A percentile compares a stretch with the other conserved stretches of the same genome.
Conservation (phyloP, 202 grass and related monocot genomes). For the Panicum hallii region DNA sequence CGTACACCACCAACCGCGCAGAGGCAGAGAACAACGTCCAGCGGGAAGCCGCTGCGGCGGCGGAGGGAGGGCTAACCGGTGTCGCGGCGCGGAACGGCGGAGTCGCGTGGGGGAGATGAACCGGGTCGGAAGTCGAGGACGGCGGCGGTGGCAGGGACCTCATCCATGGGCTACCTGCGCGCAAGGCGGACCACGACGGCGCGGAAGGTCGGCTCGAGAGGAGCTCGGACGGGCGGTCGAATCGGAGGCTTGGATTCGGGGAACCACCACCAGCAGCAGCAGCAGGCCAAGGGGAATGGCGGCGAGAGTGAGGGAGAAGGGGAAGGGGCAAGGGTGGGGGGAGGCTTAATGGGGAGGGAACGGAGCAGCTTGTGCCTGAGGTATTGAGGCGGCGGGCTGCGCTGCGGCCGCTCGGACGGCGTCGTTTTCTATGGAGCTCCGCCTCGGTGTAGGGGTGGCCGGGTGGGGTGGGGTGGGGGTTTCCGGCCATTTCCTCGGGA, state of each 20-base stretch:
- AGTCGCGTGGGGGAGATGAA: slow-evolving; percentile 14
- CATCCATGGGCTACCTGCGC: slow-evolving; percentile 52
- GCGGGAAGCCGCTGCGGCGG: neutral
- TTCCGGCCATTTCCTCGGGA: neutral
- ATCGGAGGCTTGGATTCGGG: neutral
- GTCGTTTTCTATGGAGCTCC: slow-evolving; percentile 52
- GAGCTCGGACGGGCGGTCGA: neutral
- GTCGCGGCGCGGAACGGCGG: slow-evolving; percentile 15
- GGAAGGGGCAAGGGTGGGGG: neutral
- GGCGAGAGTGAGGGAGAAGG: neutral
- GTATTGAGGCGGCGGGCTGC: slow-evolving; percentile 48
- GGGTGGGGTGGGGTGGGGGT: neutral
- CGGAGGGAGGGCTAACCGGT: slow-evolving; percentile 50
- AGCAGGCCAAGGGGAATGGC: slow-evolving; percentile 8
- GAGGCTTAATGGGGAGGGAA: neutral
- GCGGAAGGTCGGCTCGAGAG: neutral
- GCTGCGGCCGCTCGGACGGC: slow-evolving; percentile 35
- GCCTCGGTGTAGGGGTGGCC: neutral
- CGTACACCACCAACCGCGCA: slow-evolving; percentile 13
- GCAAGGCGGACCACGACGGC: slow-evolving; percentile 7
- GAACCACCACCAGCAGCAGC: neutral
- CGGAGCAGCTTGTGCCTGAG: slow-evolving; percentile 44
- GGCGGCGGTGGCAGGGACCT: slow-evolving; percentile 37
- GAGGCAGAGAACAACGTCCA: neutral
- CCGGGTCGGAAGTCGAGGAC: slow-evolving; percentile 34